These are phyloP conservation scores for Fusarium proliferatum DNA, from an alignment of 2,329 filamentous ascomycete genomes.

Conservation along the genomic window DNA sequence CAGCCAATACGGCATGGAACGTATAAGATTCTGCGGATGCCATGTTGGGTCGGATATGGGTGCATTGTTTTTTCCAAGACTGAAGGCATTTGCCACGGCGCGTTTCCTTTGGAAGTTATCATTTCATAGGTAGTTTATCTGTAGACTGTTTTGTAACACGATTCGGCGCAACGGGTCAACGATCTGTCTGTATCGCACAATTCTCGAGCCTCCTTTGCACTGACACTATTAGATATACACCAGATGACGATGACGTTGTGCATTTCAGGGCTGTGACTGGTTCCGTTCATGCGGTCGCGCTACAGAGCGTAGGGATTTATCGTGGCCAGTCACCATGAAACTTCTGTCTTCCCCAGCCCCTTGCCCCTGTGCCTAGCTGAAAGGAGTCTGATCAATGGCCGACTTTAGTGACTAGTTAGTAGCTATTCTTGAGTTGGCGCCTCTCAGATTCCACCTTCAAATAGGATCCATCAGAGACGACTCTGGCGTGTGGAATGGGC, in stretches of 20 bases:
- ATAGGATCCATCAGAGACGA: neutral
- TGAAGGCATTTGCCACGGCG: slow-evolving; percentile 40
- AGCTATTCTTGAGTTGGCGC: neutral
- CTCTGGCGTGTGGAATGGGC: neutral
- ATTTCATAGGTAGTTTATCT: slow-evolving; percentile 44
- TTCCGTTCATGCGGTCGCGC: slow-evolving; percentile 21
- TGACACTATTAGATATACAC: neutral
- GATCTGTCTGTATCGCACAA: slow-evolving; percentile 24
- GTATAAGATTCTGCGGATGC: slow-evolving; percentile 36
- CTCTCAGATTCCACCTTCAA: neutral
- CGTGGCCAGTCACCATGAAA: neutral
- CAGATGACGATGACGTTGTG: slow-evolving; percentile 22
- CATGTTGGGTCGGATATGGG: slow-evolving; percentile 30
- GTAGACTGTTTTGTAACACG: slow-evolving; percentile 43
- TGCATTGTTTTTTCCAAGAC: slow-evolving; percentile 37
- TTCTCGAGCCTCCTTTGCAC: neutral
- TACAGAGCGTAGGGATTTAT: neutral
- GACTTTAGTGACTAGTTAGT: neutral
- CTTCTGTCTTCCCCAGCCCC: neutral
- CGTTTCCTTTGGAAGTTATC: slow-evolving; percentile 43
- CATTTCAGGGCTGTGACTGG: slow-evolving; percentile 13
- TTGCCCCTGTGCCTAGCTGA: slow-evolving; percentile 16
- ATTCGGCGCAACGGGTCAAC: slow-evolving; percentile 38
- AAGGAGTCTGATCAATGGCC: slow-evolving; percentile 12
- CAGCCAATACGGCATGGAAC: slow-evolving; percentile 35